These are phyloP conservation scores for Purshia tridentata DNA, from an alignment of 306 rosid genomes.

Conservation along the genomic window DNA sequence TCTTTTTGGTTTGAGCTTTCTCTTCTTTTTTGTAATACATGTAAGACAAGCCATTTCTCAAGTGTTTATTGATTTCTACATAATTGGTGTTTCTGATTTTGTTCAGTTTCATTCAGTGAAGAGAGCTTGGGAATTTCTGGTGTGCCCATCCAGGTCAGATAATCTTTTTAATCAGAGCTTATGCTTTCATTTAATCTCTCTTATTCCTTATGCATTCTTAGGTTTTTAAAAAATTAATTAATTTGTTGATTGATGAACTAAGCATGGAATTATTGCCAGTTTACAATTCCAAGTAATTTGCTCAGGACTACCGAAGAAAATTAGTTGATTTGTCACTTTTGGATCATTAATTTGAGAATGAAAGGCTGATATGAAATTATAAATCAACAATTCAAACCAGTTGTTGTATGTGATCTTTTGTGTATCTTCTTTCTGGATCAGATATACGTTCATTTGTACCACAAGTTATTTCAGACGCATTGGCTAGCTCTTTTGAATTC, in stretches of 20 bases:
- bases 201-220: neutral
- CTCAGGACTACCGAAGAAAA: neutral
- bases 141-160: neutral
- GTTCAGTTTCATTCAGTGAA: conserved; percentile 10
- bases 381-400: neutral
- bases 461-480: too few species aligned
- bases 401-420: neutral
- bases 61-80: conserved; percentile 12
- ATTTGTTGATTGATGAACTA: neutral
- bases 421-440: too few species aligned
- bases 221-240: neutral
- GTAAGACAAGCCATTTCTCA: conserved; percentile 4
- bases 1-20: neutral
- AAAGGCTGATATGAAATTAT: too few species aligned
- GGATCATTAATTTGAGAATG: neutral
- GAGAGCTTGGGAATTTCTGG: conserved; percentile 33
- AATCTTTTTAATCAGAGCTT: conserved; percentile 12
- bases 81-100: conserved; percentile 22
- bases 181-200: conserved; percentile 2
- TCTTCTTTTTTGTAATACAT: neutral
- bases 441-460: too few species aligned
- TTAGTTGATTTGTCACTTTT: neutral
- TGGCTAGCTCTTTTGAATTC: too few species aligned
- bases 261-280: neutral
- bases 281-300: neutral